phyloP scores from a whole-genome alignment of 1,284 basidiomycete species.

The Coriolopsis trogii region DNA sequence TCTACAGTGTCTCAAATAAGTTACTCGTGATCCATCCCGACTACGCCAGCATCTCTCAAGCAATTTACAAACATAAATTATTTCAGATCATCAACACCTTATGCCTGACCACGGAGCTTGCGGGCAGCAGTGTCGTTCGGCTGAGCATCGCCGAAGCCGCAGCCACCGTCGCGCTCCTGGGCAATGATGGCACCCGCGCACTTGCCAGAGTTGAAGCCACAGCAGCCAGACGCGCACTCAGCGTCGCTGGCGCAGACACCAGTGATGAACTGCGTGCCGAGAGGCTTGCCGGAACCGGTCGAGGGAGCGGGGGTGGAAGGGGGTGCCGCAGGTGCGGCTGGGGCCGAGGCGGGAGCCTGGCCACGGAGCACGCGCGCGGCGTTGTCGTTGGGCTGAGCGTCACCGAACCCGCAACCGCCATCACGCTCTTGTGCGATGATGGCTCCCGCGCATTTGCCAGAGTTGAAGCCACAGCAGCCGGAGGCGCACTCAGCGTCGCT shows the following conservation, averaged over 20 bases:
- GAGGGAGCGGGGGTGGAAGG: neutral
- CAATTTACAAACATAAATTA: slow-evolving; percentile 2
- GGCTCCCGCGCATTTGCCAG: slow-evolving; percentile 16
- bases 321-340: neutral
- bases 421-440: slow-evolving; percentile 15
- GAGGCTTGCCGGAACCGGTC: neutral
- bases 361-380: slow-evolving; percentile 9
- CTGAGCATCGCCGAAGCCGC: slow-evolving; percentile 12
- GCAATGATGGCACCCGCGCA: slow-evolving; percentile 17
- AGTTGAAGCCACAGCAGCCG: slow-evolving; percentile 16
- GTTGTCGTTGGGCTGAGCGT: slow-evolving; percentile 13
- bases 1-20: slow-evolving; percentile 12
- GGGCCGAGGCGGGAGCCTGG: neutral
- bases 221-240: slow-evolving; percentile 17
- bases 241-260: slow-evolving; percentile 11
- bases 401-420: slow-evolving; percentile 16
- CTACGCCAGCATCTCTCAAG: slow-evolving; percentile 1
- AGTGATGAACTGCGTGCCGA: slow-evolving; percentile 15
- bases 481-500: slow-evolving; percentile 17
- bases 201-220: slow-evolving; percentile 15
- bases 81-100: neutral
- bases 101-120: slow-evolving; percentile 5
- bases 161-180: slow-evolving; percentile 16
- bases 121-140: slow-evolving; percentile 15
- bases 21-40: slow-evolving; percentile 9